phyloP scores from a whole-genome alignment of 495 filamentous ascomycete species.

The Astrocystis sublimbata region DNA sequence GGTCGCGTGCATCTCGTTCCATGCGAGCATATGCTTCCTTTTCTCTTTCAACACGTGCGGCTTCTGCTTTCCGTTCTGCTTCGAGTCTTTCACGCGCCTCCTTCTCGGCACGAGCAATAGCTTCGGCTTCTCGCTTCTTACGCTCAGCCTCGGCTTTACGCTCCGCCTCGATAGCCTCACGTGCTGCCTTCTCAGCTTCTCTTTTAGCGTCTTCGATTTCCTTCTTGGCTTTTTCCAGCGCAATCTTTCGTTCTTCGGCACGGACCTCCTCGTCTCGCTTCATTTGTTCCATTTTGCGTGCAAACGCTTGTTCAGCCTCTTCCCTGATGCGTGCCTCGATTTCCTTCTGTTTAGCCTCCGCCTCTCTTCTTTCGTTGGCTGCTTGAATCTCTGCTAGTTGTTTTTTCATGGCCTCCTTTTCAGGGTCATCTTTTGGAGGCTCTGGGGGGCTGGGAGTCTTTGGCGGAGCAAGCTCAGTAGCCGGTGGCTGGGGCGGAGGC shows the following conservation, averaged over 20 bases:
- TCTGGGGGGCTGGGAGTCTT: slow-evolving; percentile 37
- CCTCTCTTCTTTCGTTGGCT: slow-evolving; percentile 38
- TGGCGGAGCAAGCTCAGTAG: slow-evolving; percentile 40
- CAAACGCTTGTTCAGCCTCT: slow-evolving; percentile 43
- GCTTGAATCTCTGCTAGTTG: slow-evolving; percentile 40
- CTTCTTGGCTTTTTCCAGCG: slow-evolving; percentile 38
- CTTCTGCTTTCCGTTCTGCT: slow-evolving; percentile 39
- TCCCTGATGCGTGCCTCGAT: slow-evolving; percentile 47
- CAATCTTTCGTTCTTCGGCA: slow-evolving; percentile 33
- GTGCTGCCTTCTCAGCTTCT: slow-evolving; percentile 47
- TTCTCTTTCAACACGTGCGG: slow-evolving; percentile 28
- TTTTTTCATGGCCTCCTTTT: slow-evolving; percentile 45
- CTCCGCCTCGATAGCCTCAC: slow-evolving; percentile 41
- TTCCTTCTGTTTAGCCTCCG: slow-evolving; percentile 43
- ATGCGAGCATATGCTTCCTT: slow-evolving; percentile 33
- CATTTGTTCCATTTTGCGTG: slow-evolving; percentile 43
- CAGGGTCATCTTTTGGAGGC: slow-evolving; percentile 45
- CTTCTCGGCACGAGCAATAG: slow-evolving; percentile 39
- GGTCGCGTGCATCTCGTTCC: slow-evolving; percentile 46
- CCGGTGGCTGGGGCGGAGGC: slow-evolving; percentile 48
- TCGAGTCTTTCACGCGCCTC: slow-evolving; percentile 40
- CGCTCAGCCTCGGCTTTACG: slow-evolving; percentile 38
- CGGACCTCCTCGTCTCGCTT: slow-evolving; percentile 32
- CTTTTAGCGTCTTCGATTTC: slow-evolving; percentile 42
- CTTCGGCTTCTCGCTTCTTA: slow-evolving; percentile 26